Evolutionary conservation across 345 rosid genomes (phyloP), one percentile per base, ranked within the genome.

Genomic region (Carallia brachiata): DNA sequence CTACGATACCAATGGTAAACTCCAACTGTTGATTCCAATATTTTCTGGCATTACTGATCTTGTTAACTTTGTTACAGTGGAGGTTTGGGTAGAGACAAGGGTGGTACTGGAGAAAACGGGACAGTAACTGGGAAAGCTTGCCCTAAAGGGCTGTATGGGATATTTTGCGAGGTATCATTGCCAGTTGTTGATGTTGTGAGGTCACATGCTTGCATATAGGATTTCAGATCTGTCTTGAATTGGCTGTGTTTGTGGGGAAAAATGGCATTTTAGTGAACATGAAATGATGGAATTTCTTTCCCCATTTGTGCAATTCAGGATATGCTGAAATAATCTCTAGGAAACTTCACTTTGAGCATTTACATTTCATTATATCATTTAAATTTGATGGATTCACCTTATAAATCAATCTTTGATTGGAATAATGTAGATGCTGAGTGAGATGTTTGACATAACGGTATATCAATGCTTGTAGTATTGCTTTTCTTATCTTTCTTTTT

Each of bases 141-240:
- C 75, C 99, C 99, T 8, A 83, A 80, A 74, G 99, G 98, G 72
- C 91, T 92, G 62, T 88, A 85, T 64, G 99, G 99, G 70, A 87
- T 73, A 71, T 96, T 90, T 83, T 96, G 99, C 62, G 69, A 84
- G 95, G 99, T 96, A 73, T 19, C 55, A 53, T 58, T 59, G 12
- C 62, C 16, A 67, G 53, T 53, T 73, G 10, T 50, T 75, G 36
- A 52, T 28, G 27, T 2, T 50, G 9, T 55, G 19, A 34, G 69
- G 32, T 61, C 18, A 4, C 18, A 18, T 63, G 40, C 10, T 36
- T 55, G 40, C 53, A 59, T 28, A 6, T 17, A 32, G 23, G 58
- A 71, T 30, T 39, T 50, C 19, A 27, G 23, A 34, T 34, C n/a
- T 40, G n/a, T 62, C 40, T 69, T 32, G 63, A 59, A 18, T 18